A percentile compares a stretch with the other conserved stretches of the same genome.
Evolutionary conservation across 176 grass and related monocot species (phyloP).

Genomic region (Eremochloa ophiuroides): DNA sequence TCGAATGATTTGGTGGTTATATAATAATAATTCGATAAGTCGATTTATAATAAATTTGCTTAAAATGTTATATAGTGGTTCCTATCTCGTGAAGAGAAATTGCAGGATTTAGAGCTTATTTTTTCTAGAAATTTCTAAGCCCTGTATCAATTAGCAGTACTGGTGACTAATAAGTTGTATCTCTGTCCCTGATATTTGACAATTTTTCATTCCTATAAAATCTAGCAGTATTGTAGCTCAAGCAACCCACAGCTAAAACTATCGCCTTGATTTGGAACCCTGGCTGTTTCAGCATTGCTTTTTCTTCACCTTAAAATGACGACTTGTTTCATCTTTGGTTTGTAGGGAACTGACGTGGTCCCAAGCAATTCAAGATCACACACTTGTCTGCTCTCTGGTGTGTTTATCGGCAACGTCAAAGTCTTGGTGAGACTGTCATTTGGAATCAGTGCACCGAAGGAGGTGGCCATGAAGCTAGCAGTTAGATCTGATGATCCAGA

Average conservation of each 20-base stretch:
- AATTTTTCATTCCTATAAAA: neutral
- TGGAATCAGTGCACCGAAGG: conserved; percentile 82
- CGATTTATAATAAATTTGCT: neutral
- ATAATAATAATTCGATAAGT: neutral
- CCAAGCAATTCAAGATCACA: conserved; percentile 94
- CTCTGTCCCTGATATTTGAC: neutral
- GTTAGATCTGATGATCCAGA: conserved; percentile 87
- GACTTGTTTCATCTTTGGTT: neutral
- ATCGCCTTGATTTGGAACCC: neutral
- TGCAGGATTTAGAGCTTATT: neutral
- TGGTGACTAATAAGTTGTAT: neutral
- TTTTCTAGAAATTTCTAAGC: neutral
- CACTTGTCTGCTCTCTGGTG: conserved; percentile 81
- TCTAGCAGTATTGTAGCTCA: neutral
- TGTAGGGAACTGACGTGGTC: conserved; percentile 83
- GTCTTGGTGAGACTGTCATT: conserved; percentile 84
- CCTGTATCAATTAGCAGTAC: neutral
- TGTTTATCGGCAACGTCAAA: conserved; percentile 78
- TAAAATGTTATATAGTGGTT: neutral
- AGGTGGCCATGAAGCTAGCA: conserved; percentile 96
- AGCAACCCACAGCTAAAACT: neutral
- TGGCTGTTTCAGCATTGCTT: neutral
- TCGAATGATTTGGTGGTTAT: neutral
- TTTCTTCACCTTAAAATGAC: neutral
- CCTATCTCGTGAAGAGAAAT: neutral